A percentile compares a stretch with the other conserved stretches of the same genome.
Evolutionary conservation across 225 moss, liverwort and hornwort species (phyloP).

Genomic region (Neckera pumila): DNA sequence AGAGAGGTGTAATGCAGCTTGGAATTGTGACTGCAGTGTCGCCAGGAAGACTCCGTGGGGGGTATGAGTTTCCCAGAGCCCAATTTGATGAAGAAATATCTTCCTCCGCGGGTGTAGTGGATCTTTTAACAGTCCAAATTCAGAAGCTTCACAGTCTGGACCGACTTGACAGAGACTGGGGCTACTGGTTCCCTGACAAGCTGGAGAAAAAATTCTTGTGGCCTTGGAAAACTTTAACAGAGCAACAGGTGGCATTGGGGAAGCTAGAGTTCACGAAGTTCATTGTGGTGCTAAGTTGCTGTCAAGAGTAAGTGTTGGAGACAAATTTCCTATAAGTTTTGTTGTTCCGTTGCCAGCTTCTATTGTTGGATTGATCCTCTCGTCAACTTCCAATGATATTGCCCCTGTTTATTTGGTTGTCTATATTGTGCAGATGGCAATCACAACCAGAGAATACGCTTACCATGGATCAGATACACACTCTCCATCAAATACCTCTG

Average conservation of each 20-base stretch:
- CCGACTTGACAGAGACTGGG: slow-evolving; percentile 18
- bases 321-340: not conserved
- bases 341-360: not conserved
- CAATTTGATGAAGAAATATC: not conserved
- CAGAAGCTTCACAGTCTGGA: slow-evolving; percentile 17
- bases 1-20: not conserved
- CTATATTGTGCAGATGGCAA: slow-evolving; percentile 1
- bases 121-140: not conserved
- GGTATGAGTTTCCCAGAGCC: not conserved
- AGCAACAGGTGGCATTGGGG: slow-evolving; percentile 17
- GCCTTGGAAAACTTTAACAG: slow-evolving; percentile 19
- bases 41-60: slow-evolving; percentile 9
- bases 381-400: not conserved
- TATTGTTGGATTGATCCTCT: not conserved
- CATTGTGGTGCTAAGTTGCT: slow-evolving; percentile 6
- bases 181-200: not conserved
- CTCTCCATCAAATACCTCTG: slow-evolving; percentile 5
- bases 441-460: slow-evolving; percentile 5
- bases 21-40: not conserved
- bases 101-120: not conserved
- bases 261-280: slow-evolving; percentile 19
- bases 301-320: slow-evolving; percentile 2
- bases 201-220: slow-evolving; percentile 3
- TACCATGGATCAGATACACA: slow-evolving; percentile 8
- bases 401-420: not conserved